These are phyloP conservation scores for Coniochaeta sp. DNA, from an alignment of 2,329 filamentous ascomycete genomes.

Conservation along the genomic window DNA sequence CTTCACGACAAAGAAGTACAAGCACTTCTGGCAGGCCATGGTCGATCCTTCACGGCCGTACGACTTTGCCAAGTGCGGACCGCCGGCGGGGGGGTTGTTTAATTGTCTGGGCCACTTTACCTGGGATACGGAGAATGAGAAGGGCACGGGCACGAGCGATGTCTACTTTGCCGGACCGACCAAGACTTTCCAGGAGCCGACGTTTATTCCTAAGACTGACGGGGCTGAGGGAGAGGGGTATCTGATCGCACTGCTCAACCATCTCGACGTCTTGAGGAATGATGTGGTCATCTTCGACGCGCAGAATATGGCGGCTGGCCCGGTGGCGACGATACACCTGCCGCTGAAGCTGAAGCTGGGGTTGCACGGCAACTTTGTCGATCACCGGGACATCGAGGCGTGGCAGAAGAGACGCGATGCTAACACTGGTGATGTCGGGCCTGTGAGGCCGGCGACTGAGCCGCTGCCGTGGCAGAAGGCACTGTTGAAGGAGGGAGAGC, in stretches of 20 bases:
- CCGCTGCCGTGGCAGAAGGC: slow-evolving; percentile 29
- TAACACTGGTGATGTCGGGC: slow-evolving; percentile 27
- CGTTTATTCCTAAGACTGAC: slow-evolving; percentile 37
- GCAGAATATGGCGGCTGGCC: slow-evolving; percentile 26
- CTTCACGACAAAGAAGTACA: slow-evolving; percentile 33
- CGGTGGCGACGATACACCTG: slow-evolving; percentile 30
- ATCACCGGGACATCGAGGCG: slow-evolving; percentile 31
- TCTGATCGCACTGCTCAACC: slow-evolving; percentile 35
- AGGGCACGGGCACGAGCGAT: slow-evolving; percentile 23
- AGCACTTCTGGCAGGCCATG: slow-evolving; percentile 37
- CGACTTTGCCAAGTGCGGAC: slow-evolving; percentile 35
- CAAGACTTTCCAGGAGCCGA: slow-evolving; percentile 43
- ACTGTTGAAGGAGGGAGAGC: neutral
- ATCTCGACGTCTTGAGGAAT: slow-evolving; percentile 35
- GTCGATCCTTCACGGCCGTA: slow-evolving; percentile 28
- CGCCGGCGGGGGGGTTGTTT: slow-evolving; percentile 33
- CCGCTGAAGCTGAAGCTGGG: slow-evolving; percentile 32
- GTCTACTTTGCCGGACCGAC: slow-evolving; percentile 36
- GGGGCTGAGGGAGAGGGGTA: slow-evolving; percentile 42
- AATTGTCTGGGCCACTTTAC: slow-evolving; percentile 38
- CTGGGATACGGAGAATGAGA: slow-evolving; percentile 19
- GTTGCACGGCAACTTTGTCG: slow-evolving; percentile 35
- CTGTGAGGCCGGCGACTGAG: slow-evolving; percentile 24
- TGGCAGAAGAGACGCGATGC: slow-evolving; percentile 28
- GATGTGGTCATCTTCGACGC: slow-evolving; percentile 36